These are phyloP conservation scores for Erysimum cheiri DNA, from an alignment of 441 rosid genomes.

Conservation along the genomic window DNA sequence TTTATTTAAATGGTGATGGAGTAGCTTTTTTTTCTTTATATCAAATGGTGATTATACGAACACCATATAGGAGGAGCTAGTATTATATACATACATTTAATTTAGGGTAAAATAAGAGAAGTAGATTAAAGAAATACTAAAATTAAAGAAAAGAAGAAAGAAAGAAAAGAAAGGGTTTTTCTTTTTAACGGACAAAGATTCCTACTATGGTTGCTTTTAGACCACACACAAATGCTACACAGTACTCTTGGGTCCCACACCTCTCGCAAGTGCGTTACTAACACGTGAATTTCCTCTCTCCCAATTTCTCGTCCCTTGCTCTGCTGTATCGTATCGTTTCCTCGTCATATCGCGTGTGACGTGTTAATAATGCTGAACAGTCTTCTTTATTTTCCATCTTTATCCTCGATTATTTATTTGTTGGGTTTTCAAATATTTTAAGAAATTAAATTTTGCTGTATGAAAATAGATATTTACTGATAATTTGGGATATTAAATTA, in stretches of 20 bases:
- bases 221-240: constrained; percentile 64
- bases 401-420: neutral
- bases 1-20: constrained; percentile 11
- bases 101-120: neutral
- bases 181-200: constrained; percentile 67
- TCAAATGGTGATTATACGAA: neutral
- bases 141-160: neutral
- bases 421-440: no score
- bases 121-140: neutral
- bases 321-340: constrained; percentile 10
- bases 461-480: no score
- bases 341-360: neutral
- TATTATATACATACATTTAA: no score
- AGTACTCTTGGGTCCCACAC: constrained; percentile 57
- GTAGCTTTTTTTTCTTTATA: neutral
- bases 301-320: neutral
- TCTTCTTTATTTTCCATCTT: neutral
- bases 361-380: constrained; percentile 5
- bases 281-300: constrained; percentile 53
- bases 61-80: no score
- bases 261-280: constrained; percentile 40
- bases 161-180: constrained; percentile 22
- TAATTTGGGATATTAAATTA: no score
- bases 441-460: no score
- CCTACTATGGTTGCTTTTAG: constrained; percentile 60